Percentiles rank a stretch among this genome's conserved stretches.
phyloP scores from a whole-genome alignment of 2,329 filamentous ascomycete genomes.

The Verticillium nonalfalfae region DNA sequence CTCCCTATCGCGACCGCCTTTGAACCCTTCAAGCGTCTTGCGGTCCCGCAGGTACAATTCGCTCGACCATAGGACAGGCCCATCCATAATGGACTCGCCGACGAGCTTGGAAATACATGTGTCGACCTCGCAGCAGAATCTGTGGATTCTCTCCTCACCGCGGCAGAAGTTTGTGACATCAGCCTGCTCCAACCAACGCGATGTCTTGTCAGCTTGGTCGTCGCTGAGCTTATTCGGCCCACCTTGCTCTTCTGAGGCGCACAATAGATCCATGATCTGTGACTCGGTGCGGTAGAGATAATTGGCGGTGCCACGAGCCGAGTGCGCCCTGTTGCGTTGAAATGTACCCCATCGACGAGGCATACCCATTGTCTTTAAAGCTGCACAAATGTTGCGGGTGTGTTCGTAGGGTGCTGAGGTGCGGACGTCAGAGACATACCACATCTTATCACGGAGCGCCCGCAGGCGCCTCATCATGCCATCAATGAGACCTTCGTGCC shows the following conservation, averaged over 20 bases:
- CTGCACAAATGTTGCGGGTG: constrained; percentile 76
- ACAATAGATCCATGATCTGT: constrained; percentile 81
- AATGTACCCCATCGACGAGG: constrained; percentile 49
- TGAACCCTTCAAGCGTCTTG: constrained; percentile 44
- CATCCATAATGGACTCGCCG: constrained; percentile 75
- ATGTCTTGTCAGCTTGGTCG: constrained; percentile 81
- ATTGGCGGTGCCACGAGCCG: constrained; percentile 37
- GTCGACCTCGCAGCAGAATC: constrained; percentile 86
- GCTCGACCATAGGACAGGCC: constrained; percentile 87
- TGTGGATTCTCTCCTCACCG: constrained; percentile 90
- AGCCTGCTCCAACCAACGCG: constrained; percentile 73
- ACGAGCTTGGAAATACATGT: constrained; percentile 80
- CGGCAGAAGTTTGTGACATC: constrained; percentile 89
- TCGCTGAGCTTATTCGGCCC: constrained; percentile 95
- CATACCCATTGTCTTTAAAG: constrained; percentile 83
- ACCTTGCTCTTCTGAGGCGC: constrained; percentile 74
- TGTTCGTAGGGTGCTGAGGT: constrained; percentile 86
- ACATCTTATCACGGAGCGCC: constrained; percentile 90
- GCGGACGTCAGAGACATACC: constrained; percentile 92
- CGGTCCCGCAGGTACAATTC: constrained; percentile 80
- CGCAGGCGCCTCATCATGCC: constrained; percentile 68
- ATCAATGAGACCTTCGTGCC: constrained; percentile 68
- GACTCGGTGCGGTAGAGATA: constrained; percentile 77
- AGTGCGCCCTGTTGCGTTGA: constrained; percentile 27
- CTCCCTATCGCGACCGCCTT: constrained; percentile 36